Evolutionary conservation across 805 yeast genomes (phyloP).

Genomic region (baker's yeast (Saccharomyces cerevisiae)): DNA sequence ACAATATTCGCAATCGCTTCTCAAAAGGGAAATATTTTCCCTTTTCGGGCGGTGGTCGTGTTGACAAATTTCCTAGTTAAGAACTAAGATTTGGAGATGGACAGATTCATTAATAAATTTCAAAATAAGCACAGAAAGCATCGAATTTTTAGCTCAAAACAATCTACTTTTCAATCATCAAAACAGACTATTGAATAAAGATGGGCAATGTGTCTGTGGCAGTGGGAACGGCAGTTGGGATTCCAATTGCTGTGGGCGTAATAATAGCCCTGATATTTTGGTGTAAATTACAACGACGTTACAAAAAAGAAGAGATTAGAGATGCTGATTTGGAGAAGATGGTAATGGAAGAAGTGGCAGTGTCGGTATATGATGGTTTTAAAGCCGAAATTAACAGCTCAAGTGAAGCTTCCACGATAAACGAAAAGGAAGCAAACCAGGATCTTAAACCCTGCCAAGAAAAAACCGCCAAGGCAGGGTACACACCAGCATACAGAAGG

Average conservation of each 20-base stretch:
- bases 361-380: neutral
- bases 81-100: neutral
- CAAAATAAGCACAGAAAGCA: neutral
- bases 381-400: constrained; percentile 1
- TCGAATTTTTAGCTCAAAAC: neutral
- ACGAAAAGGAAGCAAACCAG: neutral
- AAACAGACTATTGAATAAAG: neutral
- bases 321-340: constrained; percentile 28
- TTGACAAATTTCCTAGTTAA: neutral
- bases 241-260: constrained; percentile 38
- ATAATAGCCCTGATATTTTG: constrained; percentile 32
- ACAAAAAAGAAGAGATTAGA: constrained; percentile 33
- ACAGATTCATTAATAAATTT: neutral
- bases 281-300: constrained; percentile 33
- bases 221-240: constrained; percentile 47
- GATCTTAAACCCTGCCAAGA: neutral
- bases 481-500: constrained; percentile 1
- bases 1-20: neutral
- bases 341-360: constrained; percentile 28
- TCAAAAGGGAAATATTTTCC: neutral
- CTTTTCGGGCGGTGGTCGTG: neutral
- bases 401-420: constrained; percentile 1
- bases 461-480: constrained; percentile 5
- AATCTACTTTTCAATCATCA: neutral
- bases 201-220: constrained; percentile 27